phyloP scores from a whole-genome alignment of 805 yeast genomes.

The Sugiyamaella valdiviana region DNA sequence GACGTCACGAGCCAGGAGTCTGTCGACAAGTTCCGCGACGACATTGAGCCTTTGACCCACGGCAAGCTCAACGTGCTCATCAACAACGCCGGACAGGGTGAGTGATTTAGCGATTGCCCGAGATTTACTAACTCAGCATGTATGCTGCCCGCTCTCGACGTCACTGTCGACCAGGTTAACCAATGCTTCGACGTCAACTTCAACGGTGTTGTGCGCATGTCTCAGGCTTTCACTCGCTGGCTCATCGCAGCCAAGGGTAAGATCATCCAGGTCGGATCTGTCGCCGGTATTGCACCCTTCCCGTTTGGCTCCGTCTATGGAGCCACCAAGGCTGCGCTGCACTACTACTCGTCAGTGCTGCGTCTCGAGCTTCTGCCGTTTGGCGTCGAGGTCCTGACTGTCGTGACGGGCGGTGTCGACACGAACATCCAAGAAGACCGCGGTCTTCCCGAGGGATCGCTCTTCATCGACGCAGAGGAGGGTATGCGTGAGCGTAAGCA shows the following conservation, averaged over 20 bases:
- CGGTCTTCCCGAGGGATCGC: constrained; percentile 48
- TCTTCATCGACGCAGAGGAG: constrained; percentile 43
- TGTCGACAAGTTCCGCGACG: constrained; percentile 39
- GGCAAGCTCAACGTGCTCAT: constrained; percentile 48
- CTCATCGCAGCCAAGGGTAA: constrained; percentile 62
- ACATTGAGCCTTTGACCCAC: constrained; percentile 34
- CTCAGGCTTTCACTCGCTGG: constrained; percentile 50
- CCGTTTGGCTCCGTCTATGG: constrained; percentile 66
- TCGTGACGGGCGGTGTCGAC: constrained; percentile 69
- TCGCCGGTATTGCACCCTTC: constrained; percentile 58
- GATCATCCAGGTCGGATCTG: constrained; percentile 68
- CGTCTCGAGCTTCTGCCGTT: constrained; percentile 66
- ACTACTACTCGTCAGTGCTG: constrained; percentile 58
- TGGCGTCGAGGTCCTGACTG: constrained; percentile 62
- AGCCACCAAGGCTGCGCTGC: constrained; percentile 70
- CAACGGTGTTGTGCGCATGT: constrained; percentile 59
- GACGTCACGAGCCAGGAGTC: constrained; percentile 51
- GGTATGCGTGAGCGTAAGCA: constrained; percentile 48
- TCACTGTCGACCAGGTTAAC: constrained; percentile 45
- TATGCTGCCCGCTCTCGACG: constrained; percentile 64
- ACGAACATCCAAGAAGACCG: constrained; percentile 66
- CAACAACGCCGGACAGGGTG: constrained; percentile 65
- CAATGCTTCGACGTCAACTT: constrained; percentile 62
- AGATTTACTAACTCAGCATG: constrained; percentile 38
- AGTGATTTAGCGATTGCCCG: background rate